A percentile compares a stretch with the other conserved stretches of the same genome.
Evolutionary conservation across 306 rosid genomes (phyloP).

Genomic region (barrel medic (Medicago truncatula)): DNA sequence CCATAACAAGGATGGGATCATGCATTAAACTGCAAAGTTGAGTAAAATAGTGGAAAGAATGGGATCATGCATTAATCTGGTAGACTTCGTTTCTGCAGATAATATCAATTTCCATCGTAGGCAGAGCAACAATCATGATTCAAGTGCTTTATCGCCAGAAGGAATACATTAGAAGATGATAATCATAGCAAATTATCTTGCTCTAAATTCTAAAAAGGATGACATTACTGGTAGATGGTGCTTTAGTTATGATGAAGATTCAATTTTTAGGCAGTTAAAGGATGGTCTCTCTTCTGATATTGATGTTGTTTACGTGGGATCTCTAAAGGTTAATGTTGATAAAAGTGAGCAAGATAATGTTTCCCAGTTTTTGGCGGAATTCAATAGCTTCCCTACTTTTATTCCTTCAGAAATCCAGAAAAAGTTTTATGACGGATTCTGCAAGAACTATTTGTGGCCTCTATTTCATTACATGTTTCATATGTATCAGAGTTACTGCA

Average conservation of each 20-base stretch:
- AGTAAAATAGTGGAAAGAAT: too few species aligned
- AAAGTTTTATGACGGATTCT: constrained; percentile 81
- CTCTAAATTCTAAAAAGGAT: constrained; percentile 71
- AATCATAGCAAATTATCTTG: constrained; percentile 74
- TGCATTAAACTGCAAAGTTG: too few species aligned
- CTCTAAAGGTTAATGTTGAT: constrained; percentile 64
- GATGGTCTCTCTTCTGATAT: constrained; percentile 65
- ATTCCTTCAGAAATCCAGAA: constrained; percentile 64
- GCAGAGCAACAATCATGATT: constrained; percentile 39
- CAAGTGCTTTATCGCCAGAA: constrained; percentile 42
- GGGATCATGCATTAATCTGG: too few species aligned
- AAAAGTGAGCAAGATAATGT: constrained; percentile 71
- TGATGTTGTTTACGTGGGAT: constrained; percentile 74
- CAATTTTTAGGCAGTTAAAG: constrained; percentile 64
- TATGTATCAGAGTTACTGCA: constrained; percentile 44
- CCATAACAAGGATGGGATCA: too few species aligned
- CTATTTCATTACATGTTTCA: constrained; percentile 89
- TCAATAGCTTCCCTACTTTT: constrained; percentile 80
- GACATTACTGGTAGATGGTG: constrained; percentile 41
- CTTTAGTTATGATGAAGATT: constrained; percentile 76
- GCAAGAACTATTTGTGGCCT: constrained; percentile 83
- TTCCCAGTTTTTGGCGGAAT: constrained; percentile 73
- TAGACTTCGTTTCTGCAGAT: constrained; percentile 71
- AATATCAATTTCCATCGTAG: constrained; percentile 55
- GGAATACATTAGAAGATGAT: constrained; percentile 51